Evolutionary conservation across 441 rosid genomes (phyloP), one percentile per base, ranked within the genome.

Genomic region (Aquilaria agallochum): DNA sequence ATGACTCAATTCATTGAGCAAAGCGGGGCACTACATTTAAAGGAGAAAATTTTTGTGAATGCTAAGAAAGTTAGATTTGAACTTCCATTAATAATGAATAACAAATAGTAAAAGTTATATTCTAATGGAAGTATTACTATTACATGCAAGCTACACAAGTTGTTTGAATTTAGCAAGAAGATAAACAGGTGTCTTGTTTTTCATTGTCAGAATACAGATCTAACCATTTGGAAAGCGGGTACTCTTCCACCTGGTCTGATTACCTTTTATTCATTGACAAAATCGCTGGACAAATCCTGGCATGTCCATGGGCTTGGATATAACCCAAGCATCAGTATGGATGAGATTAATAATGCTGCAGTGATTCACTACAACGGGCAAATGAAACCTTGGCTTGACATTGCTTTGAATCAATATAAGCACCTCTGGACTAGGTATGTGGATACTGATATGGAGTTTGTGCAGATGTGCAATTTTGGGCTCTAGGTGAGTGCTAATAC

Each of bases 341-440:
- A 89, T 56, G 93, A 80, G 65, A 87, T 92, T 54, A 78, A 68
- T 62, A 88, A 81, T 5, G 96, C 96, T 59, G 95, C 95, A 10
- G 92, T 89, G 59, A 79, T 92, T n/a, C 98, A 92, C 69, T 92
- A 79, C 77, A 92, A 83, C 64, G 96, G 98, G 44, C 86, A 92
- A 78, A 89, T 89, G 96, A 89, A 92, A 77, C 98, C 98, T 40
- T 92, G 98, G 95, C 94, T 92, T 5, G 96, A 92, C 68, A 81
- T 92, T 60, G 97, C 92, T 7, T 77, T 92, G 89, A 89, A 89
- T 74, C 96, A 87, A 63, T 92, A 81, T 65, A 87, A 87, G 72
- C 80, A 77, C 73, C 88, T 85, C 12, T 92, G 96, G 96, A 91
- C 92, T 14, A 87, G 83, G 56, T 91, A 88, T 67, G 86, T 91